phyloP scores from a whole-genome alignment of 805 yeast species.

The Cyberlindnera sargentensis region DNA sequence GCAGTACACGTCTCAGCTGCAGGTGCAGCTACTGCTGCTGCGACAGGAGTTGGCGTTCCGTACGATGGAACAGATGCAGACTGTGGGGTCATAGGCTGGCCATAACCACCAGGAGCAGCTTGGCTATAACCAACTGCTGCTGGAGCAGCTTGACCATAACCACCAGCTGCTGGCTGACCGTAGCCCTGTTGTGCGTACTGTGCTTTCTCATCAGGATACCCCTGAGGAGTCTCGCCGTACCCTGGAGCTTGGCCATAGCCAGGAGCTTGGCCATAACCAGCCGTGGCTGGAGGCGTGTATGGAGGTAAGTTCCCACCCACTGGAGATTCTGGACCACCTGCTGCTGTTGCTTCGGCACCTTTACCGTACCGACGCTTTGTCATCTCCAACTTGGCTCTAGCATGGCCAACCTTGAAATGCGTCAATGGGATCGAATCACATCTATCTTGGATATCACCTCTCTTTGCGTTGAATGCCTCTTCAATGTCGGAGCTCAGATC shows the following conservation, averaged over 20 bases:
- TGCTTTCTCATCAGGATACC: slow-evolving; percentile 28
- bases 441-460: slow-evolving; percentile 87
- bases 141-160: slow-evolving; percentile 1
- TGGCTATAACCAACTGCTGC: slow-evolving; percentile 23
- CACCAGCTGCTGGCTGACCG: slow-evolving; percentile 15
- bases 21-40: slow-evolving; percentile 21
- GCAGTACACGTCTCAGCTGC: slow-evolving; percentile 71
- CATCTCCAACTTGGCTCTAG: slow-evolving; percentile 75
- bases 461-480: slow-evolving; percentile 70
- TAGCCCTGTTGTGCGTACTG: slow-evolving; percentile 22
- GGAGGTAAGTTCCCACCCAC: slow-evolving; percentile 28
- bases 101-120: slow-evolving; percentile 17
- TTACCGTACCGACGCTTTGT: slow-evolving; percentile 68
- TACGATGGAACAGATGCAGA: slow-evolving; percentile 12
- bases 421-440: slow-evolving; percentile 87
- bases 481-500: slow-evolving; percentile 78
- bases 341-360: slow-evolving; percentile 35
- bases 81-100: slow-evolving; percentile 17
- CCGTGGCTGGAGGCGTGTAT: slow-evolving; percentile 28
- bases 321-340: slow-evolving; percentile 25
- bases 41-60: slow-evolving; percentile 18
- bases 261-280: slow-evolving; percentile 11
- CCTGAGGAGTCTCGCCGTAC: slow-evolving; percentile 22
- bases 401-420: slow-evolving; percentile 85
- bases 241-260: slow-evolving; percentile 5